phyloP scores from a whole-genome alignment of 345 rosid genomes.

The Pelargonium nanum region DNA sequence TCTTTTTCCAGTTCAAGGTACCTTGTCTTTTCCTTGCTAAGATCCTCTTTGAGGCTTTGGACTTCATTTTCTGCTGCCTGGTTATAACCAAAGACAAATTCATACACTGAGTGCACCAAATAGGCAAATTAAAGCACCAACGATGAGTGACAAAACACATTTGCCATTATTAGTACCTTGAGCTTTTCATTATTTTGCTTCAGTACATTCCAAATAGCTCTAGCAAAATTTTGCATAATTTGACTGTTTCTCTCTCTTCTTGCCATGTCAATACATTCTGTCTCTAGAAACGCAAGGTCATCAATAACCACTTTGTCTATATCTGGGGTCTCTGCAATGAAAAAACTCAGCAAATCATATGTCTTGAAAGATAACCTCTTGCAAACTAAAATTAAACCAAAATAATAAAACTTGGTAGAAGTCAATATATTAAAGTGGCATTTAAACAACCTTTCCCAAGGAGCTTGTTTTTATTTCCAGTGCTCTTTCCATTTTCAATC shows the following conservation, averaged over 20 bases:
- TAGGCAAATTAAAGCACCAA: background rate
- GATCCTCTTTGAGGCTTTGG: conserved; percentile 35
- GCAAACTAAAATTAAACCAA: background rate
- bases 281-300: conserved; percentile 9
- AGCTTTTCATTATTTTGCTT: conserved; percentile 64
- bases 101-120: background rate
- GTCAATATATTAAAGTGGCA: conserved; percentile 6
- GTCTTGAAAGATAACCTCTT: background rate
- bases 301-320: conserved; percentile 14
- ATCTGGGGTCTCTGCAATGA: conserved; percentile 17
- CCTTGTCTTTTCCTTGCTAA: conserved; percentile 40
- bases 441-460: conserved; percentile 26
- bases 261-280: conserved; percentile 16
- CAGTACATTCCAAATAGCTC: conserved; percentile 67
- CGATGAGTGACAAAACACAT: background rate
- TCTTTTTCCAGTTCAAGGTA: conserved; percentile 41
- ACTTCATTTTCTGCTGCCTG: conserved; percentile 66
- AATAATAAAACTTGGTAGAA: background rate
- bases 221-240: conserved; percentile 57
- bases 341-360: conserved; percentile 4
- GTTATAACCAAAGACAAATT: conserved; percentile 5
- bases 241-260: conserved; percentile 36
- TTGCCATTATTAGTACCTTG: conserved; percentile 29
- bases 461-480: conserved; percentile 12
- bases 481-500: conserved; percentile 30